Base-by-base conservation (phyloP, 352 stramenopile genomes). In the Pythium insidiosum region DNA sequence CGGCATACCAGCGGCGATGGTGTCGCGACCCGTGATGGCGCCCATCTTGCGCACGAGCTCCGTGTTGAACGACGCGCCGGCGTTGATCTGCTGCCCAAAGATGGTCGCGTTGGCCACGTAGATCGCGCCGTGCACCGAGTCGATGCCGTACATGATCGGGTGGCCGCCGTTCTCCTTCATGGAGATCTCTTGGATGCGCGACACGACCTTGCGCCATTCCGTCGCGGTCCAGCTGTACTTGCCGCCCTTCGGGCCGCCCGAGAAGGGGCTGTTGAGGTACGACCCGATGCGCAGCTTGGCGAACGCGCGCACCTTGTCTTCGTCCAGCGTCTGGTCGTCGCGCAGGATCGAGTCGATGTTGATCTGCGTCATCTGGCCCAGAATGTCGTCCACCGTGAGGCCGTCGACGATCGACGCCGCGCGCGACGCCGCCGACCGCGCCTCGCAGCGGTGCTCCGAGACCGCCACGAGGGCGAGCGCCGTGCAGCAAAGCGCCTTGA, bases 311-410 rank as follows among this genome's bases (percentile, higher is more conserved):
- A 84, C 57, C 29, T 81, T 61, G 45, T 40, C 50, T 37, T 79
- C 53, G 38, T 81, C 61, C 11, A 77, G 55, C 37, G 57, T 60
- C 18, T 53, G 30, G 38, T 86, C 58, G 23, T 52, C 43, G 19
- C 59, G 61, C 18, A 90, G 43, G 23, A 94, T 49, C 21, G 63
- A 39, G 26, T 62, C 63, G 36, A 94, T 77, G 49, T 89, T 83
- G 53, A 94, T 73, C 58, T 94, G 82, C 19, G 72, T 75, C 79
- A 94, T 89, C 57, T 94, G 82, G 3, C 74, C 77, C 25, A 92
- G 58, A 33, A 85, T 73, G 12, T 77, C 69, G 19, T 85, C 69
- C 18, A 78, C 56, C 24, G 50, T 66, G 59, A 81, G 68, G 19
- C 33, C 19, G 20, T 48, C 44, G 25, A 87, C 59, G 43, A 89